Evolutionary conservation across 169 alveolate genomes (phyloP).

Genomic region (Plasmodium vivax): DNA sequence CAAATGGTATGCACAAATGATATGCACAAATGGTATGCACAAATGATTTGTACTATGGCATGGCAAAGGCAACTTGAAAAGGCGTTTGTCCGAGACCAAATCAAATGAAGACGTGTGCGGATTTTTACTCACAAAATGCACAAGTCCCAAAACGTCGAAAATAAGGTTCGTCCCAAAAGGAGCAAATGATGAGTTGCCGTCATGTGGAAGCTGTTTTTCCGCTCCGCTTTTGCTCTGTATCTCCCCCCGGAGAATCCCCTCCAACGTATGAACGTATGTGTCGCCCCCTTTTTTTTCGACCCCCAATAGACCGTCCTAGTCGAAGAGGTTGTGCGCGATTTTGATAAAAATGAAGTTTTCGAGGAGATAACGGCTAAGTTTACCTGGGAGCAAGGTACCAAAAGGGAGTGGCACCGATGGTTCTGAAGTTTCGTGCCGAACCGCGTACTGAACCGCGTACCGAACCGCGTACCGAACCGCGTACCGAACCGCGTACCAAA

Average conservation of each 20-base stretch:
- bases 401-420: background rate
- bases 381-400: constrained; percentile 86
- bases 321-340: constrained; percentile 72
- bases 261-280: background rate
- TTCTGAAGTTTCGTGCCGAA: background rate
- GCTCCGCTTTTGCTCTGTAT: background rate
- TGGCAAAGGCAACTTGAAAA: background rate
- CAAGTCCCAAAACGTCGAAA: constrained; percentile 42
- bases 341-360: constrained; percentile 61
- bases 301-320: constrained; percentile 31
- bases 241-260: background rate
- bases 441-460: background rate
- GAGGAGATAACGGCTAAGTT: constrained; percentile 83
- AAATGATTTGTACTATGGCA: background rate
- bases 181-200: background rate
- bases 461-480: background rate
- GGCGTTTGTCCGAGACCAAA: background rate
- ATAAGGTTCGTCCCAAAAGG: constrained; percentile 25
- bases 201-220: background rate
- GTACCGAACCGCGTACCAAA: background rate
- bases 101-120: background rate
- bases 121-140: constrained; percentile 29
- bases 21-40: too few species aligned
- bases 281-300: background rate
- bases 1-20: background rate